A percentile compares a stretch with the other conserved stretches of the same genome.
These are phyloP conservation scores for Clavispora carvajalis DNA, from an alignment of 805 yeast species.

Conservation along the genomic window DNA sequence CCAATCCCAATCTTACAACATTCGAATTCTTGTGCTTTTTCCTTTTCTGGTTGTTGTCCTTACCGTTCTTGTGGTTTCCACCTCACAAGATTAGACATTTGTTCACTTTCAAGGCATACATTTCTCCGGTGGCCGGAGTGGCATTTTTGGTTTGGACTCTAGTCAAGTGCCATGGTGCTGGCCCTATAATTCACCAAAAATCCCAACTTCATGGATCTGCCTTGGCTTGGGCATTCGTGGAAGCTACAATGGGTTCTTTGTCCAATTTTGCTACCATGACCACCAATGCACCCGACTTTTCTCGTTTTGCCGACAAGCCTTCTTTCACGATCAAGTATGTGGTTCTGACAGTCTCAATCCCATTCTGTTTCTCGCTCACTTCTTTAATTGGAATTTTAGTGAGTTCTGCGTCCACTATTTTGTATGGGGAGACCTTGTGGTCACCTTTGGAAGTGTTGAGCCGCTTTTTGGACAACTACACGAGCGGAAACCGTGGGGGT, in stretches of 20 bases:
- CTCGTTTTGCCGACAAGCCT: slow-evolving; percentile 64
- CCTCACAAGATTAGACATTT: slow-evolving; percentile 81
- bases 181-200: slow-evolving; percentile 59
- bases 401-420: slow-evolving; percentile 65
- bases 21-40: slow-evolving; percentile 73
- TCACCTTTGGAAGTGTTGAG: slow-evolving; percentile 74
- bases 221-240: slow-evolving; percentile 79
- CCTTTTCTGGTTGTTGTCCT: slow-evolving; percentile 72
- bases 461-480: slow-evolving; percentile 47
- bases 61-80: slow-evolving; percentile 76
- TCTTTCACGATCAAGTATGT: slow-evolving; percentile 35
- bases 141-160: slow-evolving; percentile 82
- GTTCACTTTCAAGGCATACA: slow-evolving; percentile 73
- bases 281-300: slow-evolving; percentile 83
- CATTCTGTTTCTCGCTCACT: slow-evolving; percentile 72
- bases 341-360: slow-evolving; percentile 57
- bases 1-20: slow-evolving; percentile 59
- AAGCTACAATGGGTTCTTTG: slow-evolving; percentile 71
- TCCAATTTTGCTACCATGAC: slow-evolving; percentile 89
- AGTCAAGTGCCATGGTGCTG: slow-evolving; percentile 74
- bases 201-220: slow-evolving; percentile 51
- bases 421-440: slow-evolving; percentile 75
- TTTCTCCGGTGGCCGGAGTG: slow-evolving; percentile 80
- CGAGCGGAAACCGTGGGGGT: slow-evolving; percentile 68
- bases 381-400: slow-evolving; percentile 82